These are phyloP conservation scores for Erucastrum elatum DNA, from an alignment of 345 rosid species.

Conservation along the genomic window DNA sequence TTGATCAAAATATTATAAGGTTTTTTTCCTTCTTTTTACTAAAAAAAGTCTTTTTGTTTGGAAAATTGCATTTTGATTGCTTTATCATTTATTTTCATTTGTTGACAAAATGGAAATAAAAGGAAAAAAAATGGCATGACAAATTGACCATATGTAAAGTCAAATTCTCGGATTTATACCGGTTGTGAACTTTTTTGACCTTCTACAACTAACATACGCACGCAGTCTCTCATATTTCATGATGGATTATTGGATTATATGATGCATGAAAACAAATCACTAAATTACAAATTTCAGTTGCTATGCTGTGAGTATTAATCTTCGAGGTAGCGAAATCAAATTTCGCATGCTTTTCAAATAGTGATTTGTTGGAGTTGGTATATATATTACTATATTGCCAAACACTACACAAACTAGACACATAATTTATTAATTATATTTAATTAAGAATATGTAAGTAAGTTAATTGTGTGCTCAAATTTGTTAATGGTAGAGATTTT, in stretches of 20 bases:
- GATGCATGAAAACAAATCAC: background rate
- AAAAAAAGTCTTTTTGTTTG: too few relatives aligned
- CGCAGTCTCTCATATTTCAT: background rate
- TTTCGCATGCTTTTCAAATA: background rate
- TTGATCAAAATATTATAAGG: too few relatives aligned
- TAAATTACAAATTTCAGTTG: background rate
- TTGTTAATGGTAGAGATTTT: too few relatives aligned
- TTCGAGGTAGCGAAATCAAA: background rate
- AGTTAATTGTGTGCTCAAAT: too few relatives aligned
- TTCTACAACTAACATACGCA: background rate
- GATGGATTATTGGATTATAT: background rate
- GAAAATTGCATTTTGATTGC: too few relatives aligned
- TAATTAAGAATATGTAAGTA: too few relatives aligned
- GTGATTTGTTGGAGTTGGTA: background rate
- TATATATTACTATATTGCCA: background rate
- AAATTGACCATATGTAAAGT: background rate
- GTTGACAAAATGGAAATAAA: too few relatives aligned
- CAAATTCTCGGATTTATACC: background rate
- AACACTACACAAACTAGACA: background rate
- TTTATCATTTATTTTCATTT: too few relatives aligned
- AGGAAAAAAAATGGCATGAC: too few relatives aligned
- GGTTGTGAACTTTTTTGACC: background rate
- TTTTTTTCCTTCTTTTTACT: too few relatives aligned
- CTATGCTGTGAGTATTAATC: background rate
- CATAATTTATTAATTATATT: background rate